A percentile compares a stretch with the other conserved stretches of the same genome.
These are phyloP conservation scores for Sclerotinia glacialis DNA, from an alignment of 2,329 filamentous ascomycete species.

Conservation along the genomic window DNA sequence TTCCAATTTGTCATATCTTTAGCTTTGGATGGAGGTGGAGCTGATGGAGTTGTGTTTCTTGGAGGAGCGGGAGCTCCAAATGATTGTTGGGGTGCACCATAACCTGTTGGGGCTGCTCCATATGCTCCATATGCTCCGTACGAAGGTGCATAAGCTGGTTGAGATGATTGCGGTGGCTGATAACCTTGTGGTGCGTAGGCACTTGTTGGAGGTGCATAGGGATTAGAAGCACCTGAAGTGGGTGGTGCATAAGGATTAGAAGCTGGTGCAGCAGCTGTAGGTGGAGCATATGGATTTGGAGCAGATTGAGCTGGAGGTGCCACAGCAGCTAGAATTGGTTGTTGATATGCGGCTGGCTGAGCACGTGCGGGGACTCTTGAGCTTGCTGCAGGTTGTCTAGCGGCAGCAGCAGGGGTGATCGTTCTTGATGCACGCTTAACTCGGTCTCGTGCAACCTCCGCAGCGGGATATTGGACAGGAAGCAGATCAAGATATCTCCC, in stretches of 20 bases:
- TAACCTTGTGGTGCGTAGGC: slow-evolving; percentile 43
- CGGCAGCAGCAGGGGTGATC: slow-evolving; percentile 42
- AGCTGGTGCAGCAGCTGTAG: slow-evolving; percentile 35
- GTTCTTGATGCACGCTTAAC: slow-evolving; percentile 81
- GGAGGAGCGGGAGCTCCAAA: slow-evolving; percentile 59
- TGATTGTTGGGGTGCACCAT: slow-evolving; percentile 39
- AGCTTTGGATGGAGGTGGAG: slow-evolving; percentile 65
- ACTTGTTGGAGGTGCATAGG: slow-evolving; percentile 48
- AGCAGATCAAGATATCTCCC: slow-evolving; percentile 90
- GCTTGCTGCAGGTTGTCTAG: slow-evolving; percentile 38
- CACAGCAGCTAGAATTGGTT: slow-evolving; percentile 43
- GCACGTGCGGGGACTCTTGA: slow-evolving; percentile 46
- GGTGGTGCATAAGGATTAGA: slow-evolving; percentile 50
- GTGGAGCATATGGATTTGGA: slow-evolving; percentile 42
- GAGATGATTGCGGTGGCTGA: slow-evolving; percentile 43
- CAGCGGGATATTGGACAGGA: slow-evolving; percentile 77
- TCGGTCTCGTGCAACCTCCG: slow-evolving; percentile 80
- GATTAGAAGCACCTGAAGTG: slow-evolving; percentile 42
- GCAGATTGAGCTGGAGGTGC: slow-evolving; percentile 32
- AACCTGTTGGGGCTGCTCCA: slow-evolving; percentile 34
- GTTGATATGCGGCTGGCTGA: slow-evolving; percentile 47
- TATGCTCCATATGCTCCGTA: slow-evolving; percentile 34
- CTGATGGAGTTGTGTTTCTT: slow-evolving; percentile 65
- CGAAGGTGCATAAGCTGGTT: slow-evolving; percentile 38
- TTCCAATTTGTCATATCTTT: slow-evolving; percentile 86